These are phyloP conservation scores for Eutrema yunnanense DNA, from an alignment of 345 rosid species.

Conservation along the genomic window DNA sequence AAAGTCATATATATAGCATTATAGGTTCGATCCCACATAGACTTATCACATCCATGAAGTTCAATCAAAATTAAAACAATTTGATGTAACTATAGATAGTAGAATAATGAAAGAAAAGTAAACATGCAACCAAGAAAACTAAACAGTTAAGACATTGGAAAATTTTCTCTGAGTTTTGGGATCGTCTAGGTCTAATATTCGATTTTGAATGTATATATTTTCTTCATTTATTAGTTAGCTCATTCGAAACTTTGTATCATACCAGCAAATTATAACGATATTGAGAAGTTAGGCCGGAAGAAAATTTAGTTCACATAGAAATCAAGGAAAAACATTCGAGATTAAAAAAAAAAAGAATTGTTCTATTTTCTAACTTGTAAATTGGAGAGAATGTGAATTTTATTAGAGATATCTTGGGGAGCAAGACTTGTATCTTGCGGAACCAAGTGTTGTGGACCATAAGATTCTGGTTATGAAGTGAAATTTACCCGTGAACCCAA, in stretches of 20 bases:
- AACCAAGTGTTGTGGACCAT: too few species aligned
- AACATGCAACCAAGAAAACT: background rate
- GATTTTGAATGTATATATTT: background rate
- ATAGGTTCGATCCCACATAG: background rate
- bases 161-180: background rate
- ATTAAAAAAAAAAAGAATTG: background rate
- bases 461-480: too few species aligned
- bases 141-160: background rate
- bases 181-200: background rate
- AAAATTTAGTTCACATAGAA: background rate
- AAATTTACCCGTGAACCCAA: too few species aligned
- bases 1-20: background rate
- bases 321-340: background rate
- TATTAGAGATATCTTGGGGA: too few species aligned
- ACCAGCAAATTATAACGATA: background rate
- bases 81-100: too few species aligned
- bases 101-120: background rate
- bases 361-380: background rate
- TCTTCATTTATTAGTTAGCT: background rate
- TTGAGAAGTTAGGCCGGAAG: background rate
- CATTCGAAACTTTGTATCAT: background rate
- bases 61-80: background rate
- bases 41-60: background rate
- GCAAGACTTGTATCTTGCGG: too few species aligned
- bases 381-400: background rate